These are phyloP conservation scores for Lepidium aucheri DNA, from an alignment of 345 rosid species.

Conservation along the genomic window DNA sequence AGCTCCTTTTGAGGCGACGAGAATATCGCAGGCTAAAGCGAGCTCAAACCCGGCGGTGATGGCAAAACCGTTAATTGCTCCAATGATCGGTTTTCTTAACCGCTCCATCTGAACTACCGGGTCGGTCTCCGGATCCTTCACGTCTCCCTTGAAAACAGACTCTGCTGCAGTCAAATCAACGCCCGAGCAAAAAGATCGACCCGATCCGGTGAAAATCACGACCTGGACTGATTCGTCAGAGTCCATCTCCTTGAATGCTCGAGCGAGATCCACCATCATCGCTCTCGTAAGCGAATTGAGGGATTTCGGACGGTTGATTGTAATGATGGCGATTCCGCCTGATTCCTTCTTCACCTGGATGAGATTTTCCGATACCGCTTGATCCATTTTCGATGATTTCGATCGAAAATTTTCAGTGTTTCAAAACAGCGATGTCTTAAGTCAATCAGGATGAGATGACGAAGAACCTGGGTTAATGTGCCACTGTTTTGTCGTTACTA, in stretches of 20 bases:
- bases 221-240: slow-evolving; percentile 52
- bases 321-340: slow-evolving; percentile 55
- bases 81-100: slow-evolving; percentile 73
- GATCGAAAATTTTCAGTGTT: not conserved
- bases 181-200: slow-evolving; percentile 87
- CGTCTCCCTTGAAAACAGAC: slow-evolving; percentile 88
- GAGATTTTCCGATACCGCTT: slow-evolving; percentile 26
- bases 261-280: slow-evolving; percentile 70
- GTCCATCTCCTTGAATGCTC: slow-evolving; percentile 47
- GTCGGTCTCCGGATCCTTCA: slow-evolving; percentile 67
- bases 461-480: slow-evolving; percentile 11
- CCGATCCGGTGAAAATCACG: slow-evolving; percentile 62
- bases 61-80: slow-evolving; percentile 81
- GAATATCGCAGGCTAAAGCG: slow-evolving; percentile 77
- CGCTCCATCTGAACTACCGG: slow-evolving; percentile 76
- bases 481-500: slow-evolving; percentile 18
- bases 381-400: slow-evolving; percentile 29
- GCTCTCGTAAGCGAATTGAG: slow-evolving; percentile 71
- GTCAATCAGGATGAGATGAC: slow-evolving; percentile 4
- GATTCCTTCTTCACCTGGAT: slow-evolving; percentile 52
- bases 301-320: slow-evolving; percentile 87
- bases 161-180: slow-evolving; percentile 83
- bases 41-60: slow-evolving; percentile 91
- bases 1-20: slow-evolving; percentile 70
- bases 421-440: not conserved